Evolutionary conservation across 306 rosid species (phyloP), one percentile per base, ranked within the genome.

Genomic region (Rosa persica): DNA sequence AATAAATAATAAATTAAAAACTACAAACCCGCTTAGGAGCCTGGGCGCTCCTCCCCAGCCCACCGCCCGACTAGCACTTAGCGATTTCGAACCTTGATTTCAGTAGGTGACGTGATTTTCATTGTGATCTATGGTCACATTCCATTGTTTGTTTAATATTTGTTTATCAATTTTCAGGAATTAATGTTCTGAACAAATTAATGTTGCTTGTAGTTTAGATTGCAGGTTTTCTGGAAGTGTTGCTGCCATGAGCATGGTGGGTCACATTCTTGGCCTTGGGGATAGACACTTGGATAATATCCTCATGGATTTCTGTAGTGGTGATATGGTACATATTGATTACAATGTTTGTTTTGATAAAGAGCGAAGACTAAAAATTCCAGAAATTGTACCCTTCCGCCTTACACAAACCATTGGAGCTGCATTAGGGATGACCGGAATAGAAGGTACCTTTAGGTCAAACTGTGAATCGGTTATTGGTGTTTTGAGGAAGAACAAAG

Each of bases 331-430:
- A 61, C 97, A 92, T 64, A 94, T 94, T 70, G 98, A 94, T 85
- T 94, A 94, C 76, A 94, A 94, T 87, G 98, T 94, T 80, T 92
- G 94, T 89, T 94, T 94, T 65, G 98, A 94, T 75, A 92, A 94
- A 80, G 96, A 96, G 70, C 94, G 90, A 67, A 92, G 91, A 81
- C 86, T 94, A 61, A 94, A 94, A 88, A 80, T 94, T 87, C 97
- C 98, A 64, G 98, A 94, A 89, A 92, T 94, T 79, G 98, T 94
- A 84, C 98, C 98, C 73, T 94, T 94, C 86, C 96, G 98, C 76
- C 96, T 94, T 69, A 94, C 98, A 44, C 98, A 92, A 47, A 90
- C 90, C 82, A 86, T 92, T 81, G 98, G 92, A 87, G 92, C 97
- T 49, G 98, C 94, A 77, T 87, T 94, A 83, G 98, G 98, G 80